Conservation (phyloP, 352 stramenopile species). For the Globisporangium paroecandrum region DNA sequence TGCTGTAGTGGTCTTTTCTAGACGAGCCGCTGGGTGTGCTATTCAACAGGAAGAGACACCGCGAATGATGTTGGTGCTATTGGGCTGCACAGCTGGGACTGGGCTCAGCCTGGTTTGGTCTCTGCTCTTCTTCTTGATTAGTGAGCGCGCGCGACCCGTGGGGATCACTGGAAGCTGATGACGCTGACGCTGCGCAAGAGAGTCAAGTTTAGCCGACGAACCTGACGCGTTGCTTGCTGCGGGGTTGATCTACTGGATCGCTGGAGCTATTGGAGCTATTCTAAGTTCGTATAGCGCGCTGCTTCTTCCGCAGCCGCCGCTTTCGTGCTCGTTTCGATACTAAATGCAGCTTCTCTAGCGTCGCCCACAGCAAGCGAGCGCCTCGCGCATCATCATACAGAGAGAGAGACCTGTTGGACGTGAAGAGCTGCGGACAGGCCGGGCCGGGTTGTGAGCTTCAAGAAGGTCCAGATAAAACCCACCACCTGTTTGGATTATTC, state of each 20-base stretch:
- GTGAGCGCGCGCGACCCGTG: no score
- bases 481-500: no score
- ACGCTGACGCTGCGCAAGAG: slow-evolving; percentile 7
- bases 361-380: neutral
- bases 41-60: no score
- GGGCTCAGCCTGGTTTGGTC: neutral
- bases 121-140: neutral
- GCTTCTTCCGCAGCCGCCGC: slow-evolving; percentile 9
- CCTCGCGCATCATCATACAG: neutral
- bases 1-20: slow-evolving; percentile 12
- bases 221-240: neutral
- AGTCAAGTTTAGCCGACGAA: slow-evolving; percentile 7
- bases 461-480: no score
- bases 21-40: slow-evolving; percentile 1
- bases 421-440: neutral
- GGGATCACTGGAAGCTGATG: neutral
- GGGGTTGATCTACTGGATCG: neutral
- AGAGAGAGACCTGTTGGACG: neutral
- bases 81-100: neutral
- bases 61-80: neutral
- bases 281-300: neutral
- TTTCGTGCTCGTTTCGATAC: slow-evolving; percentile 4
- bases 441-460: neutral
- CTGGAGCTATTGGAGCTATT: slow-evolving; percentile 5
- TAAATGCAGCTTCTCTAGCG: neutral